phyloP scores from a whole-genome alignment of 805 yeast species.

The Ogataea degrootiae region DNA sequence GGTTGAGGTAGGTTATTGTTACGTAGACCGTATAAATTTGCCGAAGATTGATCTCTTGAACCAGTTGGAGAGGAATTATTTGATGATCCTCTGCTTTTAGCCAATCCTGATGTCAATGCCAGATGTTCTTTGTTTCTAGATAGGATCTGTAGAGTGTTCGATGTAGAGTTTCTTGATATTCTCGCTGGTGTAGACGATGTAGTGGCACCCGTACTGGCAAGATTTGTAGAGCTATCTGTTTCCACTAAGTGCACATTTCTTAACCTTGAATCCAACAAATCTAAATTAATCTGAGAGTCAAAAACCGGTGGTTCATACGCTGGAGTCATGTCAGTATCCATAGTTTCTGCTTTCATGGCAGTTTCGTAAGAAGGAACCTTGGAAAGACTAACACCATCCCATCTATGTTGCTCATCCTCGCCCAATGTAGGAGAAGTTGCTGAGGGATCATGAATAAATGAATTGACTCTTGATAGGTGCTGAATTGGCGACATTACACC shows the following conservation, averaged over 20 bases:
- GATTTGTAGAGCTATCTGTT: background rate
- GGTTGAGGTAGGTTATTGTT: constrained; percentile 2
- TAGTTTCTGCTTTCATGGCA: constrained; percentile 56
- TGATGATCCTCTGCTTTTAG: constrained; percentile 30
- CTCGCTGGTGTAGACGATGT: constrained; percentile 7
- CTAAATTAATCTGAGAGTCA: constrained; percentile 33
- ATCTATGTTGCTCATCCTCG: constrained; percentile 5
- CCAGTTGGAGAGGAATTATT: constrained; percentile 35
- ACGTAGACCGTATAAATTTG: constrained; percentile 21
- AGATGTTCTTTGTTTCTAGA: constrained; percentile 11
- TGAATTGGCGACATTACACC: constrained; percentile 50
- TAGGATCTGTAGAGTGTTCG: constrained; percentile 4
- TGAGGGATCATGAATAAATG: constrained; percentile 31
- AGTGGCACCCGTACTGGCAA: background rate
- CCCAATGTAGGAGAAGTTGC: background rate
- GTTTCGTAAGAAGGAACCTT: constrained; percentile 82
- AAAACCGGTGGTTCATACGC: constrained; percentile 53
- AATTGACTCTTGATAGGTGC: constrained; percentile 56
- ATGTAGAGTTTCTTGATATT: constrained; percentile 10
- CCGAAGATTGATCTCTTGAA: constrained; percentile 34
- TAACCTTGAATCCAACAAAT: constrained; percentile 28
- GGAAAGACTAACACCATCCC: constrained; percentile 31
- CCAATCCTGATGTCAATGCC: constrained; percentile 20
- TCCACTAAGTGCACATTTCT: constrained; percentile 16
- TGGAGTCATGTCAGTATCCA: constrained; percentile 61